A percentile compares a stretch with the other conserved stretches of the same genome.
Evolutionary conservation across 2,329 filamentous ascomycete species (phyloP).

Genomic region (Pseudogymnoascus sp.): DNA sequence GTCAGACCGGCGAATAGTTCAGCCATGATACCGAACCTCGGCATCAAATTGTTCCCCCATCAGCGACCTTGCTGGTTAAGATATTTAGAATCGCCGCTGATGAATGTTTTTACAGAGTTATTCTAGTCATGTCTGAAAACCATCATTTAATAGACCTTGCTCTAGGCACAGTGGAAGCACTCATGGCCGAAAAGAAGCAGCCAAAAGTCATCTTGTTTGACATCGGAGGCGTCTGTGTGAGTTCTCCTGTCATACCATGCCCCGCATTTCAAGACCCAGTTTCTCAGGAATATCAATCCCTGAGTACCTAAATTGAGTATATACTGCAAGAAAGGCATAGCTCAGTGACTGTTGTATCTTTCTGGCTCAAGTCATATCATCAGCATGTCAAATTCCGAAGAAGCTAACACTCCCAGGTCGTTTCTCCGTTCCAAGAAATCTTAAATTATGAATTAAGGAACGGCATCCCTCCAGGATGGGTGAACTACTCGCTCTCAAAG

Average conservation of each 20-base stretch:
- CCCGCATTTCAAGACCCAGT: not conserved
- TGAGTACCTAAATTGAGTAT: not conserved
- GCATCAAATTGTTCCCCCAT: conserved; percentile 8
- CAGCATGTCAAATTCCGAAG: not conserved
- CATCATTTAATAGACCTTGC: conserved; percentile 23
- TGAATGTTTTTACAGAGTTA: not conserved
- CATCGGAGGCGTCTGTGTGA: conserved; percentile 93
- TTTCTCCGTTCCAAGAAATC: conserved; percentile 88
- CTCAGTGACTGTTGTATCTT: not conserved
- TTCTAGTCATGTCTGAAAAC: conserved; percentile 24
- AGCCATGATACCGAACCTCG: conserved; percentile 15
- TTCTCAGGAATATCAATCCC: not conserved
- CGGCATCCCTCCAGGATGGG: conserved; percentile 76
- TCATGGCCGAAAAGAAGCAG: conserved; percentile 37
- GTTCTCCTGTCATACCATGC: conserved; percentile 32
- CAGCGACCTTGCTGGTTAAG: conserved; percentile 11
- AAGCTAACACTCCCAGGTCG: conserved; percentile 43
- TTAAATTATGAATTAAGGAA: conserved; percentile 76
- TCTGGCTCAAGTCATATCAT: no score
- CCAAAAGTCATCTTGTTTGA: conserved; percentile 83
- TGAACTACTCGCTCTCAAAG: conserved; percentile 82
- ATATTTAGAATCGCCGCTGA: not conserved
- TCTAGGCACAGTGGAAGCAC: conserved; percentile 24
- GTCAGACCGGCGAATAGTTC: not conserved
- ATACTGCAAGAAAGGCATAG: not conserved